phyloP scores from a whole-genome alignment of 2,329 filamentous ascomycete species.

The Cladophialophora exuberans region DNA sequence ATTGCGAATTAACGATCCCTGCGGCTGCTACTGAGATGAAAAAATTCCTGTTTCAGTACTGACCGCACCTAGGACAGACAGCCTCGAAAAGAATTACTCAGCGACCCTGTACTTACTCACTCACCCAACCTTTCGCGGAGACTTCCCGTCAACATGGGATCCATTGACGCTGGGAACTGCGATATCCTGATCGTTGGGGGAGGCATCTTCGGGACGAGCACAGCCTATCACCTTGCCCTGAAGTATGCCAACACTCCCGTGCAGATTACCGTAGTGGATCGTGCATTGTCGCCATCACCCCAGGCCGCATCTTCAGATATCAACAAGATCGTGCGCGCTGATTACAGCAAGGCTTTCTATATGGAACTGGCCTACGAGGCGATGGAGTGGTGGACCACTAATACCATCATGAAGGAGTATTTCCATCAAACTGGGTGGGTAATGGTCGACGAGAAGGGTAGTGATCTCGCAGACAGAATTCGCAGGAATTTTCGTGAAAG shows the following conservation, averaged over 20 bases:
- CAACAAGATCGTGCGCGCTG: constrained; percentile 72
- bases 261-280: constrained; percentile 62
- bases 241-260: constrained; percentile 41
- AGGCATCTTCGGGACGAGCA: constrained; percentile 68
- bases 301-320: constrained; percentile 71
- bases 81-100: too few species aligned
- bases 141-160: constrained; percentile 1
- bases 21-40: too few species aligned
- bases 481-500: constrained; percentile 57
- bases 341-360: constrained; percentile 68
- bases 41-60: too few species aligned
- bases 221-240: constrained; percentile 63
- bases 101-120: too few species aligned
- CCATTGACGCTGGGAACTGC: not conserved
- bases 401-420: constrained; percentile 58
- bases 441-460: constrained; percentile 55
- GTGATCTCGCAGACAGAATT: constrained; percentile 56
- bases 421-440: constrained; percentile 66
- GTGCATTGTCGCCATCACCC: constrained; percentile 53
- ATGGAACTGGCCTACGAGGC: constrained; percentile 68
- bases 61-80: too few species aligned
- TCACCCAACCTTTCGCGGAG: not conserved
- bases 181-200: constrained; percentile 61
- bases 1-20: too few species aligned
- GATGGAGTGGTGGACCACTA: constrained; percentile 62